These are phyloP conservation scores for Fusarium redolens DNA, from an alignment of 2,329 filamentous ascomycete species.

Conservation along the genomic window DNA sequence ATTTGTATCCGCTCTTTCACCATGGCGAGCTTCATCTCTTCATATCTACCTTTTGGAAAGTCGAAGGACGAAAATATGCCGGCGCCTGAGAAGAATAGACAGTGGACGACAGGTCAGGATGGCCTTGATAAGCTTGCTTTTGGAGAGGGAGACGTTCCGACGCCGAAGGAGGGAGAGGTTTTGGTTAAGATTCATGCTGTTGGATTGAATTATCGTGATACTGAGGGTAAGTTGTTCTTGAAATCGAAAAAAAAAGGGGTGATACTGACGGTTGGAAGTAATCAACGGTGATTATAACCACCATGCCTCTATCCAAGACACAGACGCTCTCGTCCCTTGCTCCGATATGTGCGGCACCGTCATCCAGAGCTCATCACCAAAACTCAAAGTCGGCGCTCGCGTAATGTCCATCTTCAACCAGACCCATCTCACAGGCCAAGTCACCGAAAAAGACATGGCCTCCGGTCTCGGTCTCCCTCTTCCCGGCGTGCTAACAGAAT, in stretches of 20 bases:
- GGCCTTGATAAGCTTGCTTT: slow-evolving; percentile 65
- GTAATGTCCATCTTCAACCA: slow-evolving; percentile 74
- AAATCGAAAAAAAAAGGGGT: background rate
- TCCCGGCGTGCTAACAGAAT: slow-evolving; percentile 67
- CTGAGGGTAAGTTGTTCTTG: slow-evolving; percentile 53
- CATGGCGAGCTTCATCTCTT: slow-evolving; percentile 41
- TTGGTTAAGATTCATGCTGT: slow-evolving; percentile 60
- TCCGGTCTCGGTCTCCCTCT: slow-evolving; percentile 71
- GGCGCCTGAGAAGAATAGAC: slow-evolving; percentile 50
- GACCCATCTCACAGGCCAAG: slow-evolving; percentile 67
- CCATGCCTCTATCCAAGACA: slow-evolving; percentile 62
- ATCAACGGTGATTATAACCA: slow-evolving; percentile 74
- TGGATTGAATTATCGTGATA: slow-evolving; percentile 63
- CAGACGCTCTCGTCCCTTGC: slow-evolving; percentile 67
- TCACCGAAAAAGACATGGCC: slow-evolving; percentile 65
- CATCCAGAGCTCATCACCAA: slow-evolving; percentile 53
- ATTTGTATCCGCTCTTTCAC: background rate
- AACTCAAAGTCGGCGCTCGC: slow-evolving; percentile 69
- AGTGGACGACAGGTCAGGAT: slow-evolving; percentile 67
- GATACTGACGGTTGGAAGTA: slow-evolving; percentile 55
- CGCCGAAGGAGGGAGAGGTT: slow-evolving; percentile 62
- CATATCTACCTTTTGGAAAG: slow-evolving; percentile 37
- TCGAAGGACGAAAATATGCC: slow-evolving; percentile 17
- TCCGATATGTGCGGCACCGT: slow-evolving; percentile 78
- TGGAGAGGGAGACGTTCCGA: slow-evolving; percentile 57